Conservation (phyloP, 2,329 filamentous ascomycete genomes). For the Alternaria alternata region DNA sequence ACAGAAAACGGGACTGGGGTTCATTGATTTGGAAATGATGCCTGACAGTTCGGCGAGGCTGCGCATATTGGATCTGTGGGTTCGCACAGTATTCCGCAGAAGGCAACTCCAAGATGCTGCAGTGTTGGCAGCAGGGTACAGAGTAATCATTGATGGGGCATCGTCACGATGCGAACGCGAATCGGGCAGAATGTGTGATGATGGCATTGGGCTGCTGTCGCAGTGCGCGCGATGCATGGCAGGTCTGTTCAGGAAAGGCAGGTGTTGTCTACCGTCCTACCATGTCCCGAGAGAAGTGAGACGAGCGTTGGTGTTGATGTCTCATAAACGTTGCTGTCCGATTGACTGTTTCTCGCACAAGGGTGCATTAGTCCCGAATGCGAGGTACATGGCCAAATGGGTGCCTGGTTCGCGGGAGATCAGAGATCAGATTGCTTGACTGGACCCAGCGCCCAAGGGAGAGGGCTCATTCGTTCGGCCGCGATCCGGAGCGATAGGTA, state of each 20-base stretch:
- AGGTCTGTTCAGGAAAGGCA: neutral
- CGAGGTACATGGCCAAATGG: slow-evolving; percentile 6
- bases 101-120: slow-evolving; percentile 3
- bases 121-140: neutral
- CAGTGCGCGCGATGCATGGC: neutral
- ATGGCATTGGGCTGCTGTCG: slow-evolving; percentile 1
- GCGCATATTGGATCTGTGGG: slow-evolving; percentile 1
- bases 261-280: neutral
- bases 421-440: slow-evolving; percentile 7
- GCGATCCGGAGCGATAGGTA: slow-evolving; percentile 9
- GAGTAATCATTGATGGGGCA: neutral
- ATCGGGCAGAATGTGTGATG: neutral
- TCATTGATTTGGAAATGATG: slow-evolving; percentile 12
- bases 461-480: slow-evolving; percentile 9
- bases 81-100: slow-evolving; percentile 8
- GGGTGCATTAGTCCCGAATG: neutral
- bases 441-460: slow-evolving; percentile 8
- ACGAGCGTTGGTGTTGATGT: slow-evolving; percentile 8
- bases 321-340: slow-evolving; percentile 11
- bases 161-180: neutral
- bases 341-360: slow-evolving; percentile 3
- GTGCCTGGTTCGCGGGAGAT: slow-evolving; percentile 3
- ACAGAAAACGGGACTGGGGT: neutral
- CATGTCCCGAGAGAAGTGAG: slow-evolving; percentile 5
- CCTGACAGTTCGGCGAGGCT: slow-evolving; percentile 14